Conservation (phyloP, 148 eudicot species). For the Chenopodium suecicum region DNA sequence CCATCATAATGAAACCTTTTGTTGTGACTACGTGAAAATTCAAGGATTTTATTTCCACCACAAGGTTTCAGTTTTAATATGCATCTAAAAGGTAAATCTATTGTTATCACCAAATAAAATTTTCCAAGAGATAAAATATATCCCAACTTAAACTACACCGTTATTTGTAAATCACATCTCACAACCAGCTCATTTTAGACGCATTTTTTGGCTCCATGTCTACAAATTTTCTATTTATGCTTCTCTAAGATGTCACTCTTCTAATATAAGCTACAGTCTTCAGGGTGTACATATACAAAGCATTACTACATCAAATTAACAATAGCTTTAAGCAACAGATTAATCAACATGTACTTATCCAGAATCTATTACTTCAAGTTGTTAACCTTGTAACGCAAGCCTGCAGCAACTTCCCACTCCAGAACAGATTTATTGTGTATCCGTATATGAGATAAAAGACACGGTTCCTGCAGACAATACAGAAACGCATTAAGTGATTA, state of each 20-base stretch:
- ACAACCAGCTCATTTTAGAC: background rate
- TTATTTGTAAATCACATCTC: background rate
- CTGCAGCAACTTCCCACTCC: conserved; percentile 86
- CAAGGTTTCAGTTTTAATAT: background rate
- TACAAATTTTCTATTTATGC: background rate
- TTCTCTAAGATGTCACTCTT: background rate
- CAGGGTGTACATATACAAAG: background rate
- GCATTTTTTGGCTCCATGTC: background rate
- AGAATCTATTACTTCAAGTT: conserved; percentile 2
- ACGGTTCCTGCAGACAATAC: conserved; percentile 61
- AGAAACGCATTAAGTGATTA: conserved; percentile 5
- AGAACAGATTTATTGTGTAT: conserved; percentile 78
- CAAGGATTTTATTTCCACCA: background rate
- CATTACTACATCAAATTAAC: background rate
- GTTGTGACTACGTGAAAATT: background rate
- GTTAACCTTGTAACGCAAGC: conserved; percentile 78
- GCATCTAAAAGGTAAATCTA: background rate
- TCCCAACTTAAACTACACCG: background rate
- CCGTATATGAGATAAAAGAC: conserved; percentile 69
- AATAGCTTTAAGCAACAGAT: background rate
- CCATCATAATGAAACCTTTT: background rate
- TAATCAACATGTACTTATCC: conserved; percentile 2
- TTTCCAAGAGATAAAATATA: background rate
- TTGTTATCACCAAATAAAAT: background rate
- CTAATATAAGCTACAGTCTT: background rate